A percentile compares a stretch with the other conserved stretches of the same genome.
phyloP scores from a whole-genome alignment of 352 stramenopile species.

The Thraustochytrium sp. region DNA sequence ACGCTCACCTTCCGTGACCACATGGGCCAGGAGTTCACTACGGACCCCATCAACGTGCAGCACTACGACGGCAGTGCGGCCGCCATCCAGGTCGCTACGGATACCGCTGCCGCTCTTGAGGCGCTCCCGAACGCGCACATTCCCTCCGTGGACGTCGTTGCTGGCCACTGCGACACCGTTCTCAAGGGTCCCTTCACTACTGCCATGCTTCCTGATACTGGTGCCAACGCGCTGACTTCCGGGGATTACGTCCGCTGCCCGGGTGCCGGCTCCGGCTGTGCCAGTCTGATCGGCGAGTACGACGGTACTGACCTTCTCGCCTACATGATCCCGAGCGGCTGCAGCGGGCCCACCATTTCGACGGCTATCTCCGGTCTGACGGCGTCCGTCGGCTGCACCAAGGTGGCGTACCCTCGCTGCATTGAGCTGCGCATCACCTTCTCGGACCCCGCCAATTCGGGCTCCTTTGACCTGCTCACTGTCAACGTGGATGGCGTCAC shows the following conservation, averaged over 20 bases:
- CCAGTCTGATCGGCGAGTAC: neutral
- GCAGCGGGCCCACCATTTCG: neutral
- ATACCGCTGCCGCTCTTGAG: constrained; percentile 57
- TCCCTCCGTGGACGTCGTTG: constrained; percentile 4
- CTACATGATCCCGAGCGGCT: no score
- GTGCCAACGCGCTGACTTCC: no score
- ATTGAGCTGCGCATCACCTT: constrained; percentile 15
- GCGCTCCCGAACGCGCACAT: constrained; percentile 49
- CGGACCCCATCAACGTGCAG: neutral
- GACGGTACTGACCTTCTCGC: neutral
- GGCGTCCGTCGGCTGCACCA: neutral
- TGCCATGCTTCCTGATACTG: no score
- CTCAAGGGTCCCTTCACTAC: neutral
- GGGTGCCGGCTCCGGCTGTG: no score
- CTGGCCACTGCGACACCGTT: constrained; percentile 22
- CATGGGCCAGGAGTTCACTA: constrained; percentile 55
- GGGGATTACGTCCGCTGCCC: no score
- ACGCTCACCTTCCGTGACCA: constrained; percentile 67
- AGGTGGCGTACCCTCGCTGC: neutral
- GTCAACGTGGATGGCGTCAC: neutral
- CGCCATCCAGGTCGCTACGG: constrained; percentile 45
- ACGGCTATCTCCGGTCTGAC: neutral
- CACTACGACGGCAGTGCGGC: constrained; percentile 23
- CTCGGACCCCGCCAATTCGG: neutral
- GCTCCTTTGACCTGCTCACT: neutral